Conservation (phyloP, 176 grass and related monocot species). For the Poa annua region DNA sequence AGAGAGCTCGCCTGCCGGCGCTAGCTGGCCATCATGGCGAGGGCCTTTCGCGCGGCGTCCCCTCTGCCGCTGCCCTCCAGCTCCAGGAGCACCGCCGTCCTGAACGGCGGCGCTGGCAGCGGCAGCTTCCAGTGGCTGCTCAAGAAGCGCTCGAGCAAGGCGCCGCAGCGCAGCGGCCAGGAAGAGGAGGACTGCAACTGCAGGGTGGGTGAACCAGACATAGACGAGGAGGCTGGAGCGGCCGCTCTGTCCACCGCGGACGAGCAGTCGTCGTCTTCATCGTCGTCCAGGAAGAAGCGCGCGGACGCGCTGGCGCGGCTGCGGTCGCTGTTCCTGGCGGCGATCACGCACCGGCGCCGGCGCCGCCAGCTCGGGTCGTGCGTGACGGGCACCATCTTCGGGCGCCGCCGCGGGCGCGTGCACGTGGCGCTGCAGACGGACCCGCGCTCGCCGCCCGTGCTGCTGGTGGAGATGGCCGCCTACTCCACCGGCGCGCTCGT, state of each 20-base stretch:
- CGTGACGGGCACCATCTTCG: conserved; percentile 95
- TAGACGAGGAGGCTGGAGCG: conserved; percentile 28
- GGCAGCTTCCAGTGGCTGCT: conserved; percentile 50
- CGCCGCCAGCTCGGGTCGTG: conserved; percentile 61
- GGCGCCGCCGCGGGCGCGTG: conserved; percentile 71
- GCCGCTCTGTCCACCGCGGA: neutral
- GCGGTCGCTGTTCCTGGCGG: conserved; percentile 66
- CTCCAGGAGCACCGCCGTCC: conserved; percentile 4
- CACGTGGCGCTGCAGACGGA: conserved; percentile 83
- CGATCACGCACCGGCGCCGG: conserved; percentile 53
- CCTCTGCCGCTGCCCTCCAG: conserved; percentile 49
- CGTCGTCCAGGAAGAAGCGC: conserved; percentile 46
- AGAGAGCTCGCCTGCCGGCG: neutral
- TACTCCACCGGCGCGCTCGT: conserved; percentile 81
- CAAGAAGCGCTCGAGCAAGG: conserved; percentile 48
- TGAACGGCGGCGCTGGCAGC: conserved; percentile 1
- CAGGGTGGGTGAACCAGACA: neutral
- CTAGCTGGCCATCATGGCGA: conserved; percentile 40
- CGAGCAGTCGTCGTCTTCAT: neutral
- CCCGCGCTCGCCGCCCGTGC: conserved; percentile 66
- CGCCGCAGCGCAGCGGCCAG: neutral
- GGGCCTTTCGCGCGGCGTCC: conserved; percentile 57
- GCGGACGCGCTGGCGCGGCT: conserved; percentile 58
- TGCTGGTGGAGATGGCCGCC: conserved; percentile 83
- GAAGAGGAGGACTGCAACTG: neutral